A percentile compares a stretch with the other conserved stretches of the same genome.
Conservation (phyloP, 202 grass and related monocot species). For the Panicum hallii region DNA sequence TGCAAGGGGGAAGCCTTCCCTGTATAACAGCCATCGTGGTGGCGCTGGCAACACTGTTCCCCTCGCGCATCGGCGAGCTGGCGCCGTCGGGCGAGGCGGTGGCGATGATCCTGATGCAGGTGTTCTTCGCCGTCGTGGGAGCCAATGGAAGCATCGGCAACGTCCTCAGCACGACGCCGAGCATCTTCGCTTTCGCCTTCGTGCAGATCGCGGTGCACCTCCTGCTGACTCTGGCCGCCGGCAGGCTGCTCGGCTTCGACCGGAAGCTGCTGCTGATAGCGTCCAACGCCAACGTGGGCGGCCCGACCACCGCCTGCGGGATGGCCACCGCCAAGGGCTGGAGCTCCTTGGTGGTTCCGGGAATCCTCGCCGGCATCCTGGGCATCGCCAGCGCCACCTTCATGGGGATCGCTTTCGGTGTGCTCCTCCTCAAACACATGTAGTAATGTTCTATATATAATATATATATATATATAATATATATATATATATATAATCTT, state of each 20-base stretch:
- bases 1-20: constrained; percentile 74
- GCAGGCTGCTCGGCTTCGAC: constrained; percentile 57
- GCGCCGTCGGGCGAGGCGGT: constrained; percentile 67
- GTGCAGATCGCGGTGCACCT: constrained; percentile 68
- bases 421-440: constrained; percentile 50
- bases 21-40: constrained; percentile 77
- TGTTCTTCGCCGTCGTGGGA: constrained; percentile 82
- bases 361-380: constrained; percentile 73
- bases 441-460: no score
- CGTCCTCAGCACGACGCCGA: constrained; percentile 67
- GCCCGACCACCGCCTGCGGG: constrained; percentile 58
- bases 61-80: constrained; percentile 56
- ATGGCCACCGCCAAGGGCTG: constrained; percentile 52
- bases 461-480: no score
- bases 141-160: constrained; percentile 74
- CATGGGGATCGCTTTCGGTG: constrained; percentile 58
- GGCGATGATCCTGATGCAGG: constrained; percentile 84
- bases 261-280: constrained; percentile 67
- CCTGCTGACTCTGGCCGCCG: constrained; percentile 59
- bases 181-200: constrained; percentile 65
- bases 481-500: no score
- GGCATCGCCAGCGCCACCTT: constrained; percentile 68
- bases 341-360: constrained; percentile 67
- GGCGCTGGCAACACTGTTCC: constrained; percentile 71
- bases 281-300: constrained; percentile 74